Evolutionary conservation across 2,329 filamentous ascomycete species (phyloP).

Genomic region (Ilyonectria robusta): DNA sequence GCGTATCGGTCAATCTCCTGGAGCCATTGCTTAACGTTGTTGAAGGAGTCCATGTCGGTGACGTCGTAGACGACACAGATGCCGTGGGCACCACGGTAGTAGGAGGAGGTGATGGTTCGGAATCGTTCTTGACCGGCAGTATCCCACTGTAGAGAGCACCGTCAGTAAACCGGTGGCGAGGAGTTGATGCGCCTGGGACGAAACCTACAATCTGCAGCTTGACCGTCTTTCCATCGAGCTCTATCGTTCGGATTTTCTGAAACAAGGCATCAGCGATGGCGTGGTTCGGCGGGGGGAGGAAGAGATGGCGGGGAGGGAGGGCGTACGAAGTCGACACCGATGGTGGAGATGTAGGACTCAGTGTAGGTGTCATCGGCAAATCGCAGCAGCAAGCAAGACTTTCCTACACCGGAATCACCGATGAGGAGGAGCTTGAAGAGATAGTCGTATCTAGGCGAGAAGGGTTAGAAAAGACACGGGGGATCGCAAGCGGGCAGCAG

Average conservation of each 20-base stretch:
- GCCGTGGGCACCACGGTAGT: slow-evolving; percentile 98
- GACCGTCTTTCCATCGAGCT: slow-evolving; percentile 99
- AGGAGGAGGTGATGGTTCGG: slow-evolving; percentile 99
- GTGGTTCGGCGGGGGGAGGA: slow-evolving; percentile 10
- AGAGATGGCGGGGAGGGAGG: slow-evolving; percentile 4
- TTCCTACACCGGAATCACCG: slow-evolving; percentile 99
- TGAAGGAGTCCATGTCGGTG: slow-evolving; percentile 99
- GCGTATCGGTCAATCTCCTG: slow-evolving; percentile 99
- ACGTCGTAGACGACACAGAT: slow-evolving; percentile 99
- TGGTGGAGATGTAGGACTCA: slow-evolving; percentile 99
- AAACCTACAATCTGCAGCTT: slow-evolving; percentile 96
- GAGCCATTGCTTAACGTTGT: slow-evolving; percentile 99
- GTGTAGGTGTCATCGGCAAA: slow-evolving; percentile 99
- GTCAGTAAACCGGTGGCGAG: slow-evolving; percentile 29
- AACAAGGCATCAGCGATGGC: slow-evolving; percentile 34
- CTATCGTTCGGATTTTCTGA: slow-evolving; percentile 99
- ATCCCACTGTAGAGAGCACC: slow-evolving; percentile 81
- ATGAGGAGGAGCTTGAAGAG: slow-evolving; percentile 99
- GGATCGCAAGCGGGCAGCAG: slow-evolving; percentile 20
- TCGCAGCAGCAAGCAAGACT: slow-evolving; percentile 97
- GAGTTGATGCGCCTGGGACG: neutral
- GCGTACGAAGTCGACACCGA: slow-evolving; percentile 98
- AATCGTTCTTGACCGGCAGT: slow-evolving; percentile 99
- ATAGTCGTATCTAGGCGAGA: slow-evolving; percentile 91
- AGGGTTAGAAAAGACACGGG: slow-evolving; percentile 44